phyloP scores from a whole-genome alignment of 441 rosid genomes.

The Raphanus hybrid region DNA sequence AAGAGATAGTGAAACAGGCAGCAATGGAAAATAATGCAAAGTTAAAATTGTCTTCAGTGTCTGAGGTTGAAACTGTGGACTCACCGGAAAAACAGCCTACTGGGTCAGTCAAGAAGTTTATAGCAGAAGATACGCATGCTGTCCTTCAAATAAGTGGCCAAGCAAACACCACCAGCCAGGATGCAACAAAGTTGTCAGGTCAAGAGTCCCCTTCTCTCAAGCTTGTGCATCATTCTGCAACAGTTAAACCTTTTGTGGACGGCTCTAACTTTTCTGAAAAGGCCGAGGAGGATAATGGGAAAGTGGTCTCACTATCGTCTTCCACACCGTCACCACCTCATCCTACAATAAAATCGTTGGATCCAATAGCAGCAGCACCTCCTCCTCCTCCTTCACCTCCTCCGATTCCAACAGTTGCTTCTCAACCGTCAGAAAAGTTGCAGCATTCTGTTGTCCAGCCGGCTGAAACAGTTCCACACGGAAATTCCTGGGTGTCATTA shows the following conservation, averaged over 20 bases:
- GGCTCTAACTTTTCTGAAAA: constrained; percentile 40
- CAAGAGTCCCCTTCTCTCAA: constrained; percentile 43
- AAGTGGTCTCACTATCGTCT: constrained; percentile 41
- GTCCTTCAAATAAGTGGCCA: constrained; percentile 37
- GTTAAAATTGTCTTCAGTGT: constrained; percentile 39
- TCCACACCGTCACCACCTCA: constrained; percentile 46
- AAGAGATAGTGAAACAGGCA: constrained; percentile 44
- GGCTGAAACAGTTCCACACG: constrained; percentile 41
- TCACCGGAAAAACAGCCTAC: constrained; percentile 45
- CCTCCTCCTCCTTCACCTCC: constrained; percentile 41
- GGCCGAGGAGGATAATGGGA: constrained; percentile 29
- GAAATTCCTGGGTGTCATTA: constrained; percentile 42
- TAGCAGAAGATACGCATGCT: constrained; percentile 41
- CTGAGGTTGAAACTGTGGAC: constrained; percentile 42
- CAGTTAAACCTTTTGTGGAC: constrained; percentile 42
- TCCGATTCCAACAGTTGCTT: constrained; percentile 32
- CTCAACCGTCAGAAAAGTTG: constrained; percentile 42
- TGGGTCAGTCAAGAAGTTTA: constrained; percentile 35
- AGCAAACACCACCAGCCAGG: constrained; percentile 32
- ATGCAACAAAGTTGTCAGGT: constrained; percentile 35
- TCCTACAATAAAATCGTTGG: constrained; percentile 38
- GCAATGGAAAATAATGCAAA: constrained; percentile 43
- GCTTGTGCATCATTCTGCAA: constrained; percentile 43
- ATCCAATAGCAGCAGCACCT: constrained; percentile 38
- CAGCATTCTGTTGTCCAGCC: constrained; percentile 42